Percentiles rank a stretch among this genome's conserved stretches.
These are phyloP conservation scores for Citrus inodora DNA, from an alignment of 345 rosid species.

Conservation along the genomic window DNA sequence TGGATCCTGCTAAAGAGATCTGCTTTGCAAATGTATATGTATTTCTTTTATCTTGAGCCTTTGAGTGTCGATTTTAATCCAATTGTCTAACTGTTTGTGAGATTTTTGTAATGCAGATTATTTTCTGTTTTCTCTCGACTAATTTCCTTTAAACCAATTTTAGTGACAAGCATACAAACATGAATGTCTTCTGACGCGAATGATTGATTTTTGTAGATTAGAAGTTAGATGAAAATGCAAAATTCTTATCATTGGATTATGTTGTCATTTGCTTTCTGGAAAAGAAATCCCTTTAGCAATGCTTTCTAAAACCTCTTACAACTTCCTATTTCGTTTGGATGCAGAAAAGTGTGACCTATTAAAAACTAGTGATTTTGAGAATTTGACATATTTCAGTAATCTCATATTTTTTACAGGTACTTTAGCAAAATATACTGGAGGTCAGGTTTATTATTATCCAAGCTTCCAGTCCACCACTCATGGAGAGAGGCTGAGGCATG, in stretches of 20 bases:
- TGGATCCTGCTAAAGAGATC: not conserved
- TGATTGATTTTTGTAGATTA: not conserved
- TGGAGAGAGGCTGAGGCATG: conserved; percentile 81
- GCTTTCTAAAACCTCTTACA: not conserved
- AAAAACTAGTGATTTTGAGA: not conserved
- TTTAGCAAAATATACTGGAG: conserved; percentile 93
- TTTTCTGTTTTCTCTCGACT: not conserved
- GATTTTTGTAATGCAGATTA: not conserved
- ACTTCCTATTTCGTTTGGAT: not conserved
- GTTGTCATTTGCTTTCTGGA: not conserved
- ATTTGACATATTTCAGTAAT: conserved; percentile 8
- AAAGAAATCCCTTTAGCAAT: not conserved
- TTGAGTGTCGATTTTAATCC: not conserved
- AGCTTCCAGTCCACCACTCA: conserved; percentile 73
- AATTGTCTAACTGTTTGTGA: not conserved
- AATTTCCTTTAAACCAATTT: not conserved
- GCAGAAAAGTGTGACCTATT: not conserved
- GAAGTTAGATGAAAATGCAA: not conserved
- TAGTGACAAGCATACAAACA: not conserved
- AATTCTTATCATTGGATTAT: not conserved
- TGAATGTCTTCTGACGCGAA: not conserved
- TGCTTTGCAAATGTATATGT: not conserved
- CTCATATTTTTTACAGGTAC: conserved; percentile 50
- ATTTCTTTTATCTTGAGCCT: not conserved
- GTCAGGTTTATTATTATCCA: conserved; percentile 92